Conservation (phyloP, 768 basidiomycete genomes). For the Xerocomellus dryophilus region DNA sequence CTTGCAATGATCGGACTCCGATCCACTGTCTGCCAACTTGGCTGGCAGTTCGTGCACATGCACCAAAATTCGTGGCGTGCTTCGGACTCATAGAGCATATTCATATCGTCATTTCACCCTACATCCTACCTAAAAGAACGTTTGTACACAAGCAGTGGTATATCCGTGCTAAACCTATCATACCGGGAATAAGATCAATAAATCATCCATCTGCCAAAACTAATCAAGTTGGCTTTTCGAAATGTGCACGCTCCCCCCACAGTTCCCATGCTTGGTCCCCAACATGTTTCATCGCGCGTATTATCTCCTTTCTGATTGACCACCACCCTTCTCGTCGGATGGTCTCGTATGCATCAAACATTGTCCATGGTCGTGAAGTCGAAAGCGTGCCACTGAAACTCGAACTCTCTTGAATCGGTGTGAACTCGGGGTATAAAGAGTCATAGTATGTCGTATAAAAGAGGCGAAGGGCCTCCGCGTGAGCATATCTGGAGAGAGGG, state of each 20-base stretch:
- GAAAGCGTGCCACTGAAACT: constrained; percentile 32
- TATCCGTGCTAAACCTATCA: constrained; percentile 8
- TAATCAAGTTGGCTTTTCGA: constrained; percentile 32
- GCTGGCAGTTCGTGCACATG: no score
- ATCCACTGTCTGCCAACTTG: no score
- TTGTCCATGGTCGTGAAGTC: constrained; percentile 38
- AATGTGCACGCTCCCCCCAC: constrained; percentile 35
- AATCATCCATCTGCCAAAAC: constrained; percentile 11
- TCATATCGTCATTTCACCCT: no score
- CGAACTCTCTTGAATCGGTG: constrained; percentile 41
- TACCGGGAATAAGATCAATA: constrained; percentile 19
- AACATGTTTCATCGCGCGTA: constrained; percentile 38
- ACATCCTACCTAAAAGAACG: background rate
- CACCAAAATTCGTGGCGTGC: background rate
- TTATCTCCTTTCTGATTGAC: constrained; percentile 36
- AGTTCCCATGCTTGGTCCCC: constrained; percentile 43
- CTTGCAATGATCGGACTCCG: no score
- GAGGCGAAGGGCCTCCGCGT: constrained; percentile 47
- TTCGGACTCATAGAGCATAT: no score
- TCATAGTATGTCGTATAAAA: constrained; percentile 79
- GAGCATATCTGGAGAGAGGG: constrained; percentile 39
- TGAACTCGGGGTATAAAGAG: constrained; percentile 71
- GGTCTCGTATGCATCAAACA: constrained; percentile 36
- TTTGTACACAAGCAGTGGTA: constrained; percentile 18
- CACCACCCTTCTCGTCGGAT: constrained; percentile 42